Conservation (phyloP, 2,329 filamentous ascomycete species). For the Botrytis cinerea region DNA sequence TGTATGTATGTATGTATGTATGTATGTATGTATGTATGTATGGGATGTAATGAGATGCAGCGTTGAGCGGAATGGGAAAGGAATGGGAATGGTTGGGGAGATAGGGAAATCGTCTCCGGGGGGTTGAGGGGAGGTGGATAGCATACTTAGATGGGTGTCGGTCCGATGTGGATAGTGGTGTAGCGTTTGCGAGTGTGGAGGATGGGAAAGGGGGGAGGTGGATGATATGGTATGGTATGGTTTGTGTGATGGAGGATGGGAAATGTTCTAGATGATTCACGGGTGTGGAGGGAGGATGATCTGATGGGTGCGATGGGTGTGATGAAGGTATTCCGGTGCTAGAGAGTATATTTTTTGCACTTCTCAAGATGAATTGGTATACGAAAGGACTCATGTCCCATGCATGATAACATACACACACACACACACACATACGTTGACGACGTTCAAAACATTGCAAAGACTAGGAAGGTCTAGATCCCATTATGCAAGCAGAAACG, state of each 20-base stretch:
- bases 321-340: not conserved
- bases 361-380: not conserved
- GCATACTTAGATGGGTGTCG: not conserved
- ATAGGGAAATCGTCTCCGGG: not conserved
- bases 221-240: not conserved
- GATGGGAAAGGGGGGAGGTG: not conserved
- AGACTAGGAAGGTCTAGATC: too few species aligned
- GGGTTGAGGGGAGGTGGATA: not conserved
- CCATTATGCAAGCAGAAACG: not conserved
- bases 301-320: not conserved
- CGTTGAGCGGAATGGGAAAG: not conserved
- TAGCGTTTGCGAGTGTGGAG: not conserved
- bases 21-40: not conserved
- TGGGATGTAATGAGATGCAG: not conserved
- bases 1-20: not conserved
- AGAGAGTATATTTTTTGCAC: not conserved
- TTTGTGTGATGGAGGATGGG: too few species aligned
- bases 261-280: not conserved
- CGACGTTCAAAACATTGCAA: not conserved
- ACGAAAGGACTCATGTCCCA: not conserved
- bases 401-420: not conserved
- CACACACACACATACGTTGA: not conserved
- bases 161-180: not conserved
- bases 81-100: not conserved
- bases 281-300: not conserved